phyloP scores from a whole-genome alignment of 768 basidiomycete genomes.

The Hortiboletus campestris region DNA sequence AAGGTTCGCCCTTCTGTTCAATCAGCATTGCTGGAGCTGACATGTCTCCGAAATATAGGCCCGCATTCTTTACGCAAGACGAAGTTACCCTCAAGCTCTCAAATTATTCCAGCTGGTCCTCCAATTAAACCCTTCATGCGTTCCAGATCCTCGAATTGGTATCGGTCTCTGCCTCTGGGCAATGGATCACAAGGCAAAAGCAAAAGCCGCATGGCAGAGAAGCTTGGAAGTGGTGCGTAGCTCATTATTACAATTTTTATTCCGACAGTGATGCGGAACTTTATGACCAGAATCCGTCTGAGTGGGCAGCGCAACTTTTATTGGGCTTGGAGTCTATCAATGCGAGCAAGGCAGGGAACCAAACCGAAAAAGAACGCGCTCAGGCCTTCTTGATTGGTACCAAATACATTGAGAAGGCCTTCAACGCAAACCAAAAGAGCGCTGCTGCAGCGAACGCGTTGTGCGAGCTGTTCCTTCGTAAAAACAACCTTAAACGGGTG shows the following conservation, averaged over 20 bases:
- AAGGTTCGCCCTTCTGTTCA: conserved; percentile 49
- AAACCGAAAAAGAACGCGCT: conserved; percentile 60
- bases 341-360: conserved; percentile 69
- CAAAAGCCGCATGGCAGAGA: conserved; percentile 87
- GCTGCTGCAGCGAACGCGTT: conserved; percentile 83
- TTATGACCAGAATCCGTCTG: conserved; percentile 60
- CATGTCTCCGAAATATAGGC: conserved; percentile 46
- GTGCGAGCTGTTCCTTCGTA: conserved; percentile 75
- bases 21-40: not conserved
- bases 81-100: conserved; percentile 76
- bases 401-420: conserved; percentile 71
- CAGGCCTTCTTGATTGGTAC: conserved; percentile 63
- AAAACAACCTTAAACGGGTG: conserved; percentile 62
- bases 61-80: conserved; percentile 77
- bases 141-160: conserved; percentile 92
- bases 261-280: not conserved
- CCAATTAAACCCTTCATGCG: conserved; percentile 69
- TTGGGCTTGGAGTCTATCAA: conserved; percentile 88
- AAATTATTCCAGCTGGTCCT: conserved; percentile 86
- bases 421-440: conserved; percentile 69
- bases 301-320: conserved; percentile 78
- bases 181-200: conserved; percentile 77
- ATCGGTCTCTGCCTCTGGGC: conserved; percentile 95
- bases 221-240: conserved; percentile 76
- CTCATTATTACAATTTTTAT: not conserved